Base-by-base conservation (phyloP, 306 rosid species). In the Castanea crenata region DNA sequence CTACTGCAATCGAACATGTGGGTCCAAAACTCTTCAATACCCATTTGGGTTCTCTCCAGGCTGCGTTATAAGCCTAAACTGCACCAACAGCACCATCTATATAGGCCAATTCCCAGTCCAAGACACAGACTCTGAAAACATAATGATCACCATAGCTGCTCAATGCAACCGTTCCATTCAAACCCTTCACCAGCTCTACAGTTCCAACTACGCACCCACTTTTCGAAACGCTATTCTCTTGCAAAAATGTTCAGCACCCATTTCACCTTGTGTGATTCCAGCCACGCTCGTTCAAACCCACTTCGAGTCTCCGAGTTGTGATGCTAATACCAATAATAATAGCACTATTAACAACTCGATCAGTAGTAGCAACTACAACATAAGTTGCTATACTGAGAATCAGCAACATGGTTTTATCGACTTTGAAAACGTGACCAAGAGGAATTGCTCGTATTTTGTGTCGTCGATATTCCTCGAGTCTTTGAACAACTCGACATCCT, bases 31-130 rank as follows among this genome's bases (percentile, higher is more conserved):
- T 31, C 35, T 83, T 44, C 84, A 70, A 6, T 87, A 86, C 81
- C 98, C 98, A 0, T 88, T 95, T 21, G 99, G 99, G 7, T 93
- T 91, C 89, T 93, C 98, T 55, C 73, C 85, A 84, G 94, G 81
- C 69, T 95, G 98, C 75, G 18, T 25, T 76, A 89, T 95, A 85
- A 92, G 74, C 29, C 88, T 95, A 41, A 80, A 83, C 76, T 95
- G 97, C 82, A 80, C 68, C 21, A 29, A 21, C 69, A 83, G 81
- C 31, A 29, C 35, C 80, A 46, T 83, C 80, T 27, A 58, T 78
- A 74, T 95, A 78, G 90, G 93, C 0, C 84, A 89, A 6, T 95
- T 91, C 75, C 92, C 91, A 0, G 84, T 93, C 8, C 61, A 87
- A 18, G 46, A 74, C 0, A 58, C 93, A 0, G 55, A n/a, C 70